Evolutionary conservation across 148 eudicot species (phyloP), one percentile per base, ranked within the genome.

Genomic region (Cornus controversa): DNA sequence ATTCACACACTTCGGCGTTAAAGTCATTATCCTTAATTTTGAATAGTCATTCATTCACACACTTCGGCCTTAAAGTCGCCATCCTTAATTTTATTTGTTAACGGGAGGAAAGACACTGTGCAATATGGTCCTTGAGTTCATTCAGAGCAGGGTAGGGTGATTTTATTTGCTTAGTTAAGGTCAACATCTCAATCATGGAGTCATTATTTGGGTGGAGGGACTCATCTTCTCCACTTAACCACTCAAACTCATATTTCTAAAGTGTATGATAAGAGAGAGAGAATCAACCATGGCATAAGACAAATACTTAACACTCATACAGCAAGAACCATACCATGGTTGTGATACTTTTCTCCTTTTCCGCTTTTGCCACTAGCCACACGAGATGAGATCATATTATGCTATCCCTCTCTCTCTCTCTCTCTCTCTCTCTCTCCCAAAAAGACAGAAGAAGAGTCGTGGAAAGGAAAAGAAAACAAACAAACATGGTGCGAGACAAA

Each of bases 171-270:
- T n/a, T n/a, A n/a, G n/a, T n/a, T n/a, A 66, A 82, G 85, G 89
- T 84, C 84, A 82, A 78, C 85, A 84, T 89, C 90, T 76, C 86
- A 81, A 91, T 87, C 87, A 89, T 87, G 76, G 82, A 84, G 75
- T 74, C 77, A 90, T 88, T 83, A 85, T 87, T 87, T 66, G 77
- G 63, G 64, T 76, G 82, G 81, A 63, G 82, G 73, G 62, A 28
- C 62, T 77, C 80, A 75, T 85, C 82, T 70, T 80, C 77, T 76
- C 71, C 77, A 60, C 8, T 20, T 60, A 60, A 60, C 64, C 64
- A 83, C 82, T 69, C 75, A 40, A 67, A 68, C 34, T 24, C 40
- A 67, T 67, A 60, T 27, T 31, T 31, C 34, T 31, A 31, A 2
- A 31, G 34, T 31, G 4, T 31, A 31, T 80, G 78, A 80, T 75